These are phyloP conservation scores for Rhododendron henanense DNA, from an alignment of 148 eudicot species.

Conservation along the genomic window DNA sequence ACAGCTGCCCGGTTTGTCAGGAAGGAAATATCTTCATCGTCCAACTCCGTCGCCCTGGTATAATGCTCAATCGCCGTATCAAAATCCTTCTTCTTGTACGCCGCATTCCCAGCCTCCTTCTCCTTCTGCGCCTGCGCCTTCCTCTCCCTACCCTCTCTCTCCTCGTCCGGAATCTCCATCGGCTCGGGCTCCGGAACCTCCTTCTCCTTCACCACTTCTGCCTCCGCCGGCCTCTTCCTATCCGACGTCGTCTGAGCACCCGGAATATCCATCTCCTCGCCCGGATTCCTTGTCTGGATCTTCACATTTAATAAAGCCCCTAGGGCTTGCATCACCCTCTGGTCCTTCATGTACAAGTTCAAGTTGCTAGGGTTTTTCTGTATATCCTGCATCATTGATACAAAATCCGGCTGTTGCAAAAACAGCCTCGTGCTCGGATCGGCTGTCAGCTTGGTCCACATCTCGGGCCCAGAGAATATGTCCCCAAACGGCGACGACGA, in stretches of 20 bases:
- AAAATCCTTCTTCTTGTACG: constrained; percentile 93
- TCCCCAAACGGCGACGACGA: constrained; percentile 64
- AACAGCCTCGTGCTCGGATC: constrained; percentile 62
- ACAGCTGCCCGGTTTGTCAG: constrained; percentile 96
- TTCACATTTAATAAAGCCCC: constrained; percentile 74
- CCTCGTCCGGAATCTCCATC: constrained; percentile 49
- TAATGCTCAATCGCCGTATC: constrained; percentile 71
- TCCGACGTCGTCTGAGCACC: constrained; percentile 18
- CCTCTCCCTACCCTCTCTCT: constrained; percentile 47
- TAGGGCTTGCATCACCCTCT: constrained; percentile 86
- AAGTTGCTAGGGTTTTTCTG: constrained; percentile 78
- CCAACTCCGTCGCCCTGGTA: constrained; percentile 63
- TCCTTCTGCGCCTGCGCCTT: constrained; percentile 67
- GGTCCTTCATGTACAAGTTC: constrained; percentile 86
- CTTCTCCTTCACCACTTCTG: constrained; percentile 40
- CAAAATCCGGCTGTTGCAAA: constrained; percentile 74
- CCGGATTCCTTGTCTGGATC: constrained; percentile 31
- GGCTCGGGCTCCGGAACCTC: constrained; percentile 32
- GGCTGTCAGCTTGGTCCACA: constrained; percentile 87
- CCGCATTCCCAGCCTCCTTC: constrained; percentile 91
- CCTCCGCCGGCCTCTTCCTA: constrained; percentile 38
- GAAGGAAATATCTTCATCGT: constrained; percentile 86
- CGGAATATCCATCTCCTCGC: constrained; percentile 27
- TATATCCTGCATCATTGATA: constrained; percentile 80
- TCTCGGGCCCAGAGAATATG: constrained; percentile 83